phyloP scores from a whole-genome alignment of 2,329 filamentous ascomycete species.

The Epichloe scottii region DNA sequence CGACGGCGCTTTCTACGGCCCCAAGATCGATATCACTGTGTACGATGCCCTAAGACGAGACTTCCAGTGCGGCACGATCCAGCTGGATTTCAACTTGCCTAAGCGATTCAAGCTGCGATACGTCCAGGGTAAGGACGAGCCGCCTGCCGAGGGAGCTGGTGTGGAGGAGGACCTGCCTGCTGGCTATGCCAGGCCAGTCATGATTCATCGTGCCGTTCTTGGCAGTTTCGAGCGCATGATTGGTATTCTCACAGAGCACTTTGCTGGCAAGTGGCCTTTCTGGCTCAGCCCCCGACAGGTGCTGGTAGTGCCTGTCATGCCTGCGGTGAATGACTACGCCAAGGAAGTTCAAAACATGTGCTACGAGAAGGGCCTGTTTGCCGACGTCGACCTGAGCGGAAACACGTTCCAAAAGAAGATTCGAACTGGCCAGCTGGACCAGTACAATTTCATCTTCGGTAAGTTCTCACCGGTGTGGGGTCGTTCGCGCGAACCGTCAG shows the following conservation, averaged over 20 bases:
- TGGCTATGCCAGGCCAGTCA: constrained; percentile 68
- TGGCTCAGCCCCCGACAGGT: constrained; percentile 80
- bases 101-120: constrained; percentile 29
- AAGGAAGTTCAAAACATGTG: constrained; percentile 60
- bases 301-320: constrained; percentile 47
- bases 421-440: constrained; percentile 63
- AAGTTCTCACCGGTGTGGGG: constrained; percentile 15
- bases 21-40: constrained; percentile 96
- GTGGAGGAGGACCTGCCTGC: constrained; percentile 41
- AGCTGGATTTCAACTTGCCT: constrained; percentile 77
- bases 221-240: constrained; percentile 57
- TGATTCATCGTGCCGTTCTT: constrained; percentile 74
- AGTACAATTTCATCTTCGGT: constrained; percentile 78
- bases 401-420: constrained; percentile 89
- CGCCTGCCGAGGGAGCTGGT: constrained; percentile 28
- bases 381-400: constrained; percentile 44
- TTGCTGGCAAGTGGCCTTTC: constrained; percentile 80
- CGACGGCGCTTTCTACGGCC: constrained; percentile 95
- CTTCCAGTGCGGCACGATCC: constrained; percentile 58
- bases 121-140: constrained; percentile 39
- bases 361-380: constrained; percentile 55
- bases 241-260: constrained; percentile 72
- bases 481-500: not conserved
- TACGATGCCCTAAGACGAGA: constrained; percentile 71
- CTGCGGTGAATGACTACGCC: constrained; percentile 68